Evolutionary conservation across 2,329 filamentous ascomycete genomes (phyloP).

Genomic region (Aspergillus thermomutatus): DNA sequence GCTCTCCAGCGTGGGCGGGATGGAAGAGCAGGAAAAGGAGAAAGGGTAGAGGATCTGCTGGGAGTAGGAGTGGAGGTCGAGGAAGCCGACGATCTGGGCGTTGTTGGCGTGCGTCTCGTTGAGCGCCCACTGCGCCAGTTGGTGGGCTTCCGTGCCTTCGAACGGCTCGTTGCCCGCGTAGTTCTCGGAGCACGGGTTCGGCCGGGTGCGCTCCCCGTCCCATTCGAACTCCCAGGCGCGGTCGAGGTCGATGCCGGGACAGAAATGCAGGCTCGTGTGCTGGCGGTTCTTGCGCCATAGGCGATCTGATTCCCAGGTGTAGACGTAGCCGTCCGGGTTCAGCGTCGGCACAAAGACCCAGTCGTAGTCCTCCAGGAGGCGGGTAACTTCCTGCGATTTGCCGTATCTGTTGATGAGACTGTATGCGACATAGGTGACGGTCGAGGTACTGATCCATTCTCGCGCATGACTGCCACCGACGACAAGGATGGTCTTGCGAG

Average conservation of each 20-base stretch:
- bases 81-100: slow-evolving; percentile 73
- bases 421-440: slow-evolving; percentile 87
- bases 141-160: slow-evolving; percentile 72
- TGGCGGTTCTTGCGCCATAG: slow-evolving; percentile 93
- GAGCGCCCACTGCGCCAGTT: slow-evolving; percentile 75
- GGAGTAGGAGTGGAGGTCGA: slow-evolving; percentile 93
- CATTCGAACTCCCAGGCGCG: slow-evolving; percentile 82
- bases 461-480: slow-evolving; percentile 86
- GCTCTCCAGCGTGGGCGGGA: slow-evolving; percentile 85
- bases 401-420: slow-evolving; percentile 80
- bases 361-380: slow-evolving; percentile 78
- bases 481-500: slow-evolving; percentile 74
- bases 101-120: slow-evolving; percentile 71
- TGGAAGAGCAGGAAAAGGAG: slow-evolving; percentile 72
- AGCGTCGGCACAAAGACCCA: slow-evolving; percentile 82
- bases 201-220: slow-evolving; percentile 63
- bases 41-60: slow-evolving; percentile 94
- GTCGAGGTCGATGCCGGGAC: slow-evolving; percentile 84
- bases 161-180: slow-evolving; percentile 83
- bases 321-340: slow-evolving; percentile 93
- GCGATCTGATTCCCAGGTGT: slow-evolving; percentile 86
- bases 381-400: slow-evolving; percentile 66
- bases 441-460: slow-evolving; percentile 94
- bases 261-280: slow-evolving; percentile 75
- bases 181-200: slow-evolving; percentile 85